Evolutionary conservation across 2,329 filamentous ascomycete genomes (phyloP).

Genomic region (Gnomoniopsis smithogilvyi): DNA sequence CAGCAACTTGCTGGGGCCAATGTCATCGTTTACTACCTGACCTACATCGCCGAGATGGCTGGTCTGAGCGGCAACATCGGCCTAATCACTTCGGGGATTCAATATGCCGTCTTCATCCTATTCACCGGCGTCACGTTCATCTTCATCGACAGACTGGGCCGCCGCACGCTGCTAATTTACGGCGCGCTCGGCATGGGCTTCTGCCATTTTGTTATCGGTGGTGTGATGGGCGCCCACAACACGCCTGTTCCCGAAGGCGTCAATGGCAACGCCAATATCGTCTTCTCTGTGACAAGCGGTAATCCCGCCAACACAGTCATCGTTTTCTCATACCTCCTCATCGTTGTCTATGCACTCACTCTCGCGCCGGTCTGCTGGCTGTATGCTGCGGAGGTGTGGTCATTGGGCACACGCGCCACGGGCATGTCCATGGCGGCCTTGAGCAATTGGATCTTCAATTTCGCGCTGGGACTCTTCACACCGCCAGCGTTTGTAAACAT

Average conservation of each 20-base stretch:
- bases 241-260: not conserved
- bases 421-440: conserved; percentile 29
- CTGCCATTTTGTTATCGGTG: conserved; percentile 52
- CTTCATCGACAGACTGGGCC: conserved; percentile 59
- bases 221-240: not conserved
- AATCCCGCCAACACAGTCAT: conserved; percentile 26
- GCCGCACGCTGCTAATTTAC: conserved; percentile 60
- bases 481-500: conserved; percentile 58
- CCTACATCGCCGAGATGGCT: conserved; percentile 60
- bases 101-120: conserved; percentile 9
- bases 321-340: conserved; percentile 62
- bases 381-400: conserved; percentile 64
- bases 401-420: conserved; percentile 56
- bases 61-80: conserved; percentile 45
- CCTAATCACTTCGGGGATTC: conserved; percentile 55
- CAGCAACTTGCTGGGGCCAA: conserved; percentile 48
- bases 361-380: conserved; percentile 63
- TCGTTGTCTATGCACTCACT: conserved; percentile 62
- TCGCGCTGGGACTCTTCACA: conserved; percentile 56
- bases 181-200: conserved; percentile 65
- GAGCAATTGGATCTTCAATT: conserved; percentile 49
- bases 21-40: conserved; percentile 56
- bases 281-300: not conserved
- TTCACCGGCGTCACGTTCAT: conserved; percentile 6
- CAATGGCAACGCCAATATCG: conserved; percentile 5